Conservation (phyloP, 2,329 filamentous ascomycete genomes). For the Penicillium sp. region DNA sequence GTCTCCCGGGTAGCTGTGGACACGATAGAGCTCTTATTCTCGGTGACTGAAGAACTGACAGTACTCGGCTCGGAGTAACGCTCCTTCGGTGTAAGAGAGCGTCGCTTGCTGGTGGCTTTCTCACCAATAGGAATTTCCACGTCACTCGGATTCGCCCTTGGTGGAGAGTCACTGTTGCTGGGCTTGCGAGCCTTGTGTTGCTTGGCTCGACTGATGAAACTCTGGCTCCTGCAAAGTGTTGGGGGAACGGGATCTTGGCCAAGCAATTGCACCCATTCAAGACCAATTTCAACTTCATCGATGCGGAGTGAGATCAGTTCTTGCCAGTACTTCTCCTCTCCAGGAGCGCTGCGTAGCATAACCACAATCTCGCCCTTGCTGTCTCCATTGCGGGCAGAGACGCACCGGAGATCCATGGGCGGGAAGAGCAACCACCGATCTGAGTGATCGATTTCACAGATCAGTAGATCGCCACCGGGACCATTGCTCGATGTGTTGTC, state of each 20-base stretch:
- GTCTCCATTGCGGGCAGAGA: constrained; percentile 82
- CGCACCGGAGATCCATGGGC: constrained; percentile 73
- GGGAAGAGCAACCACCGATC: constrained; percentile 88
- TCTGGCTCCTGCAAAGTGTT: constrained; percentile 60
- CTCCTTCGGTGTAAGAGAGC: constrained; percentile 38
- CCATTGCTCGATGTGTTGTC: constrained; percentile 74
- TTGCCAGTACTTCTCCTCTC: constrained; percentile 71
- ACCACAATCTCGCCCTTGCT: constrained; percentile 75
- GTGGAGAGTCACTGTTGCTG: constrained; percentile 30
- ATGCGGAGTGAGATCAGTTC: constrained; percentile 80
- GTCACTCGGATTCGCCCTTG: constrained; percentile 54
- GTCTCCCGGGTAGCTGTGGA: constrained; percentile 44
- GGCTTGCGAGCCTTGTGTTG: constrained; percentile 39
- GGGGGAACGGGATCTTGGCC: constrained; percentile 69
- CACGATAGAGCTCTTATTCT: constrained; percentile 37
- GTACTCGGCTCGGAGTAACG: constrained; percentile 43
- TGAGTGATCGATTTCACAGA: constrained; percentile 83
- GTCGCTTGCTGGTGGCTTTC: constrained; percentile 53
- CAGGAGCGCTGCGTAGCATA: constrained; percentile 79
- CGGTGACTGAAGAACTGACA: constrained; percentile 36
- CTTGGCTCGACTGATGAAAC: constrained; percentile 56
- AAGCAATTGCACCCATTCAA: constrained; percentile 90
- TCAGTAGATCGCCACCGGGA: constrained; percentile 81
- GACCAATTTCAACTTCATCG: constrained; percentile 75
- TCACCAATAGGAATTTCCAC: constrained; percentile 69